Evolutionary conservation across 192 early-diverging fungal genomes (phyloP), one percentile per base, ranked within the genome.

Genomic region (Coemansia sp.): DNA sequence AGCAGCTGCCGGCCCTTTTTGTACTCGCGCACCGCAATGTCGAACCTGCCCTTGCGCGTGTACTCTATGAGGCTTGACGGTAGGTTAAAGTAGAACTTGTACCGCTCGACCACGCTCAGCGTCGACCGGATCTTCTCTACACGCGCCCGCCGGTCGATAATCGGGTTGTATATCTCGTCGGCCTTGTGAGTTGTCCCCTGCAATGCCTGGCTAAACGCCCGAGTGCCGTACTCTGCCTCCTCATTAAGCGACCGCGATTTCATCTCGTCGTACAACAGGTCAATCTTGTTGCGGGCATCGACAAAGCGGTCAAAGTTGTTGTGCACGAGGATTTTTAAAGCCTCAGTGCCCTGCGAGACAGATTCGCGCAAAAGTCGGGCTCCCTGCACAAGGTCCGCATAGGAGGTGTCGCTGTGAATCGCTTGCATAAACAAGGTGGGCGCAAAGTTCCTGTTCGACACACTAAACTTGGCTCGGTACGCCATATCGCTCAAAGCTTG

Each of bases 261-360:
- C 93, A 98, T 95, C 69, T 97, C 95, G 18, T 93, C 89, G 70
- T 97, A 96, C 24, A 96, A 78, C 50, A 91, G 90, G 64, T 99
- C 97, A 55, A 99, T 96, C 2, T 94, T 96, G 74, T 87, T 92
- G 83, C 96, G 96, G 15, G 97, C 95, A 43, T 86, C 91, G 10
- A 99, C 95, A 75, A 99, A 99, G 40, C 94, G 89, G 71, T 96
- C 94, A 86, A 99, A 99, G 74, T 99, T 94, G 64, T 91, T 92
- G 73, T 97, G 93, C 45, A 99, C 97, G 24, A 97, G 73, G 34
- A 87, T 89, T 67, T 94, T 95, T 18, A 96, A 84, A 1, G 90
- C 92, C 49, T 95, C 95, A 0, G 89, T 85, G n/a, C 92, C 87
- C 64, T 95, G 88, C 49, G 90, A 88, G 32, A 96, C 91, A 5